Percentiles rank a stretch among this genome's conserved stretches.
Evolutionary conservation across 164 flowering plant genomes (phyloP).

Genomic region (Kingdonia uniflora): DNA sequence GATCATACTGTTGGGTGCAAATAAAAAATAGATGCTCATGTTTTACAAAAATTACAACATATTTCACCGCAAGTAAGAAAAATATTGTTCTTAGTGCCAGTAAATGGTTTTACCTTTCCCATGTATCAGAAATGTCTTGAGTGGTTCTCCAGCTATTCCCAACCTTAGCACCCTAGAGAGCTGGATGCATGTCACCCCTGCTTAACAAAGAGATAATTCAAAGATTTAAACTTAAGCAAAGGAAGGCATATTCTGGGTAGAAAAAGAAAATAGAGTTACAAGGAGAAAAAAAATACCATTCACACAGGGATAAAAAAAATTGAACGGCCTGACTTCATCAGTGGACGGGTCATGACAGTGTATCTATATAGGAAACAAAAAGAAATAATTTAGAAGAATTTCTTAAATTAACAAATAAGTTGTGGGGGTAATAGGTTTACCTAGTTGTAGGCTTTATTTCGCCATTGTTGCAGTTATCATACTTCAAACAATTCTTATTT

Average conservation of each 20-base stretch:
- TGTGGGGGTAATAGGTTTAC: too few species aligned
- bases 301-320: constrained; percentile 65
- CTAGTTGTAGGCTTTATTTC: constrained; percentile 28
- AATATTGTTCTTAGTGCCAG: too few species aligned
- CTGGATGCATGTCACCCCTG: constrained; percentile 68
- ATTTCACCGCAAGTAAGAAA: too few species aligned
- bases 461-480: constrained; percentile 38
- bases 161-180: constrained; percentile 44
- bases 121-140: constrained; percentile 44
- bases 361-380: too few species aligned
- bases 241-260: constrained; percentile 17
- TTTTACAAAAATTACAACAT: too few species aligned
- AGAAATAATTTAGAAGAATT: too few species aligned
- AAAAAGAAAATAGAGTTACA: too few species aligned
- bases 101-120: constrained; percentile 30
- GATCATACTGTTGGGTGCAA: constrained; percentile 38
- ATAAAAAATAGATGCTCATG: too few species aligned
- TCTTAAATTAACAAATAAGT: too few species aligned
- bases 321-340: constrained; percentile 47
- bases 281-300: too few species aligned
- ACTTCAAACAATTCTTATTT: constrained; percentile 54
- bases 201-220: too few species aligned
- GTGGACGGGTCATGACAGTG: constrained; percentile 51
- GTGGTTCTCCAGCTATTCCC: constrained; percentile 86
- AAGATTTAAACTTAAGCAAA: constrained; percentile 11